Evolutionary conservation across 208 protist genomes (phyloP).

Genomic region (Crithidia bombi): DNA sequence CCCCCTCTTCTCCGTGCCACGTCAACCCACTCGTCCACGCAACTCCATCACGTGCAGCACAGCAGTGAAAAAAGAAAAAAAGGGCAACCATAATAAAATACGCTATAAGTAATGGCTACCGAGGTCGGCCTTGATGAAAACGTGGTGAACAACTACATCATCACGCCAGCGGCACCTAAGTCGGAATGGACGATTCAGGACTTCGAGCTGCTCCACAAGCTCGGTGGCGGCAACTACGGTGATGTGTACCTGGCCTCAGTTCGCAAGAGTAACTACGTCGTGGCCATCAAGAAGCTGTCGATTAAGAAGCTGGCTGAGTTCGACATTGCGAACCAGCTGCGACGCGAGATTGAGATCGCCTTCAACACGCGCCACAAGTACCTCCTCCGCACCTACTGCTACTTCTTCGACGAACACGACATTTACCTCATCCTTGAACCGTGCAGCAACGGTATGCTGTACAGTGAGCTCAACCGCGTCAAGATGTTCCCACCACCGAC

Average conservation of each 20-base stretch:
- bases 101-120: constrained; percentile 49
- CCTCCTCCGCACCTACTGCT: constrained; percentile 97
- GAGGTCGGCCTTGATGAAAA: constrained; percentile 56
- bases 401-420: constrained; percentile 97
- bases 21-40: too few relatives aligned
- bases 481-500: constrained; percentile 84
- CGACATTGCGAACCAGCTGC: constrained; percentile 97
- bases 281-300: constrained; percentile 97
- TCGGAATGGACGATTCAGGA: constrained; percentile 88
- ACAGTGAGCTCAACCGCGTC: constrained; percentile 95
- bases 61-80: too few relatives aligned
- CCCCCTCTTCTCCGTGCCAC: too few relatives aligned
- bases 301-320: constrained; percentile 96
- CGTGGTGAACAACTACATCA: constrained; percentile 76
- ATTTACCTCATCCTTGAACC: constrained; percentile 99
- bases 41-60: too few relatives aligned
- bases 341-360: constrained; percentile 99
- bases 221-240: constrained; percentile 98
- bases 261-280: constrained; percentile 96
- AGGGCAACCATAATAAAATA: background rate
- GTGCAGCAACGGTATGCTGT: constrained; percentile 98
- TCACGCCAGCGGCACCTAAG: constrained; percentile 62
- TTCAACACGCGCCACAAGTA: constrained; percentile 98
- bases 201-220: constrained; percentile 95
- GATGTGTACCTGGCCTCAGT: constrained; percentile 98